Evolutionary conservation across 495 filamentous ascomycete species (phyloP).

Genomic region (Podospora anserina): DNA sequence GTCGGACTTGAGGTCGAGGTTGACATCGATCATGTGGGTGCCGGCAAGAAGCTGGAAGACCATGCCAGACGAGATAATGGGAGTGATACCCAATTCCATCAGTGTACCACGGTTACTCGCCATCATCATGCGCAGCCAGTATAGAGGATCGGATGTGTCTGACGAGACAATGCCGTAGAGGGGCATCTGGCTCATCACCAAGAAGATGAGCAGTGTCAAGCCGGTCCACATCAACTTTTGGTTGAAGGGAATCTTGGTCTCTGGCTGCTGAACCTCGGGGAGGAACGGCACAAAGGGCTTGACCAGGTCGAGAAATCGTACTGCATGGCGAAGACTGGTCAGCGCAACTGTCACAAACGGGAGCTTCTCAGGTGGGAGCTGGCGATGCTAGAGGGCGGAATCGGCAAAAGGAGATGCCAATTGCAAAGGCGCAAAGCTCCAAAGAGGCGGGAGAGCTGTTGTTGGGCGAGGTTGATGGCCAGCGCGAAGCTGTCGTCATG

Average conservation of each 20-base stretch:
- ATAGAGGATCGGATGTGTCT: constrained; percentile 94
- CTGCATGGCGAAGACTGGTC: constrained; percentile 48
- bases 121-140: constrained; percentile 99
- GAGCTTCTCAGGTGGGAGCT: not conserved
- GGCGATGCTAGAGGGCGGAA: not conserved
- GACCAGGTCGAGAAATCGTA: constrained; percentile 98
- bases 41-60: constrained; percentile 99
- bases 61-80: constrained; percentile 99
- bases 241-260: constrained; percentile 96
- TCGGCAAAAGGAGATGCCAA: not conserved
- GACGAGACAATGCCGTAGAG: constrained; percentile 94
- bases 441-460: not conserved
- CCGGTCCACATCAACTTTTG: constrained; percentile 99
- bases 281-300: constrained; percentile 99
- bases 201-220: constrained; percentile 92
- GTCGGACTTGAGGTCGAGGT: constrained; percentile 98
- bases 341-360: constrained; percentile 26
- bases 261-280: constrained; percentile 95
- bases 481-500: constrained; percentile 1
- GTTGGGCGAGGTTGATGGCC: not conserved
- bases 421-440: not conserved
- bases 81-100: constrained; percentile 99
- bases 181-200: constrained; percentile 99
- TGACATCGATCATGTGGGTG: constrained; percentile 99
- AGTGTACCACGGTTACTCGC: constrained; percentile 97